Percentiles rank a stretch among this genome's conserved stretches.
Conservation (phyloP, 805 yeast genomes). For the Pichia paraexigua region DNA sequence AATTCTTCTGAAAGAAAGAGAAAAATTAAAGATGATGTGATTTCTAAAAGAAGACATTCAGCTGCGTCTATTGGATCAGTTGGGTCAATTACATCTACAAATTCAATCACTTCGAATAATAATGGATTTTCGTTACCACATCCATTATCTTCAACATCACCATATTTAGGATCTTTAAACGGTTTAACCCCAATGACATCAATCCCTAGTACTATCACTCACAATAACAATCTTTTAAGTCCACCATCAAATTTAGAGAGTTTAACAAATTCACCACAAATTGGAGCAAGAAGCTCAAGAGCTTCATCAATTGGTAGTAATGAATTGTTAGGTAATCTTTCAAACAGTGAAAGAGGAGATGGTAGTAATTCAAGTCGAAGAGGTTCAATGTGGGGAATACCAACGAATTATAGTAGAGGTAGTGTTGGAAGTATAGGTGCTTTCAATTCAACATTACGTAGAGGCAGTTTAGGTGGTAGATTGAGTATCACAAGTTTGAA, state of each 20-base stretch:
- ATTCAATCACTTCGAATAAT: slow-evolving; percentile 4
- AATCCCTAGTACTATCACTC: not conserved
- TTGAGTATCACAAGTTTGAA: slow-evolving; percentile 11
- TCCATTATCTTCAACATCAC: slow-evolving; percentile 20
- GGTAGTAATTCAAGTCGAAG: slow-evolving; percentile 7
- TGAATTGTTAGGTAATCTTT: slow-evolving; percentile 2
- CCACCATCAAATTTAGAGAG: slow-evolving; percentile 5
- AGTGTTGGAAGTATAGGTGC: slow-evolving; percentile 3
- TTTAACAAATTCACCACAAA: slow-evolving; percentile 7
- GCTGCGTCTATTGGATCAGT: slow-evolving; percentile 22
- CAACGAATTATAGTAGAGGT: not conserved
- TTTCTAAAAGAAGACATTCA: slow-evolving; percentile 24
- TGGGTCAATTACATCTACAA: not conserved
- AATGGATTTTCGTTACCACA: slow-evolving; percentile 17
- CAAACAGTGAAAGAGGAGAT: slow-evolving; percentile 2
- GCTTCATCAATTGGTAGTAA: slow-evolving; percentile 11
- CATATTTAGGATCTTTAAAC: slow-evolving; percentile 1
- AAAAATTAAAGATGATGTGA: slow-evolving; percentile 20
- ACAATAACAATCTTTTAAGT: not conserved
- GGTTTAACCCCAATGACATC: slow-evolving; percentile 3
- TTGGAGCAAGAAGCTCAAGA: slow-evolving; percentile 9
- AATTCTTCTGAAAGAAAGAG: slow-evolving; percentile 20
- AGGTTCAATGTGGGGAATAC: slow-evolving; percentile 10
- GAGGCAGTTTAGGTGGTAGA: slow-evolving; percentile 6
- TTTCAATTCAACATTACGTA: not conserved